phyloP scores from a whole-genome alignment of 129 eudicot genomes.

The Daucus carota region DH1_v3.0 NC_030382.2:57550501-57551000 shows the following conservation, averaged over 20 bases:
- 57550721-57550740: neutral
- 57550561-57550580: too few relatives aligned
- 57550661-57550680: too few relatives aligned
- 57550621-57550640: too few relatives aligned
- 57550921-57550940: slow-evolving; percentile 7
- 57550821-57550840: neutral
- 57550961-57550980: neutral
- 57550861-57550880: neutral
- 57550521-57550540: too few relatives aligned
- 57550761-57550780: neutral
- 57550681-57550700: neutral
- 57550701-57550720: neutral
- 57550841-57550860: neutral
- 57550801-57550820: neutral
- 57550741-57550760: neutral
- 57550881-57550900: neutral
- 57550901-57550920: neutral
- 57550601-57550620: too few relatives aligned
- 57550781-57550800: neutral
- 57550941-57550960: neutral
- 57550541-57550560: too few relatives aligned
- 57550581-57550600: too few relatives aligned
- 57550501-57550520: too few relatives aligned
- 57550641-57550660: too few relatives aligned
- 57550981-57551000: neutral